Conservation (phyloP, 1,139 yeast genomes). For the Kurtzmaniella natalensis region DNA sequence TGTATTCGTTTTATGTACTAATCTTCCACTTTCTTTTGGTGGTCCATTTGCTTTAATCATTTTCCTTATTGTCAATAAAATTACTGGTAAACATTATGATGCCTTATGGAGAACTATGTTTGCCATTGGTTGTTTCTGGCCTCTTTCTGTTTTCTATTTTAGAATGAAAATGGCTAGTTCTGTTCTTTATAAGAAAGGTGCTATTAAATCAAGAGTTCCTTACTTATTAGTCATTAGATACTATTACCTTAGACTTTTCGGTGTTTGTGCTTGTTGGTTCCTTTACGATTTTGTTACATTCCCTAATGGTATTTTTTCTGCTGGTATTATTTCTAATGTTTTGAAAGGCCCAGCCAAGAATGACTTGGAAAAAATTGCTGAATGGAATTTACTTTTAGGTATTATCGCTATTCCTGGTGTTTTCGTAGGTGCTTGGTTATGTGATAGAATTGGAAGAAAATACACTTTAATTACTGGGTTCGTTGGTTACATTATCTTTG, state of each 20-base stretch:
- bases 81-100: slow-evolving; percentile 45
- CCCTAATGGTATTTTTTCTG: slow-evolving; percentile 49
- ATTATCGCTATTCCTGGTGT: slow-evolving; percentile 45
- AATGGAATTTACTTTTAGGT: slow-evolving; percentile 45
- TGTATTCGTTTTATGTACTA: slow-evolving; percentile 61
- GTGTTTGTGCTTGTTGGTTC: slow-evolving; percentile 47
- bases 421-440: slow-evolving; percentile 37
- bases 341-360: slow-evolving; percentile 21
- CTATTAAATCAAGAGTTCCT: slow-evolving; percentile 42
- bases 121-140: slow-evolving; percentile 75
- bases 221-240: slow-evolving; percentile 42
- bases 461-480: slow-evolving; percentile 45
- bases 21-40: slow-evolving; percentile 68
- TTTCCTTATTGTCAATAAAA: slow-evolving; percentile 62
- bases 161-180: slow-evolving; percentile 69
- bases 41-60: slow-evolving; percentile 72
- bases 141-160: slow-evolving; percentile 66
- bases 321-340: slow-evolving; percentile 39
- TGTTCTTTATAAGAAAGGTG: slow-evolving; percentile 42
- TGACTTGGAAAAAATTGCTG: slow-evolving; percentile 39
- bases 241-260: slow-evolving; percentile 44
- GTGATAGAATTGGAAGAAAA: slow-evolving; percentile 42
- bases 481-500: slow-evolving; percentile 42
- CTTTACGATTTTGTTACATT: slow-evolving; percentile 50
- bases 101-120: slow-evolving; percentile 74